Base-by-base conservation (phyloP, 1,284 basidiomycete genomes). In the Boletus semigastroideus region DNA sequence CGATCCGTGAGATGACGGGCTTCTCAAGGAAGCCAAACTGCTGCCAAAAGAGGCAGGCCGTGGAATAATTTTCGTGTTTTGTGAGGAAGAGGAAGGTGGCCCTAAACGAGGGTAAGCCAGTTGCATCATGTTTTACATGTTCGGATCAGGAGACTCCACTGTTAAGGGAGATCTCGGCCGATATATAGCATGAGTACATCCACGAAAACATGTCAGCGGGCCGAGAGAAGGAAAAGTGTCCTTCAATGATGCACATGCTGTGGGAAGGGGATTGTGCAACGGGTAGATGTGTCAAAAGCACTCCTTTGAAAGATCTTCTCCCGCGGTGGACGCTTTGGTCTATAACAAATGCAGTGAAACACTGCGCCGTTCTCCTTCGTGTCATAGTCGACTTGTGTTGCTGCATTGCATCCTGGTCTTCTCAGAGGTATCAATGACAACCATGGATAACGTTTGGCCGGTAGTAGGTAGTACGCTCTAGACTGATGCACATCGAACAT, bases 51-150 rank as follows among this genome's bases (percentile, higher is more conserved):
- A 31, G 25, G 41, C 13, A 49, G 22, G 30, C 17, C 17, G 14
- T 44, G 16, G 30, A 22, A 28, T 22, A 25, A 16, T 50, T 55
- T 27, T 13, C 19, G 46, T 16, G 16, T 31, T 11, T 20, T 36
- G 39, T 25, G 17, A 13, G 16, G 30, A 28, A 16, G 22, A 22
- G 17, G 25, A 34, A 30, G 20, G 14, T 34, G 17, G 38, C 38
- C 25, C 17, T 34, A 40, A 39, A 47, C 38, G 12, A 33, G 42
- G 46, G 44, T 31, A 36, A 25, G 31, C 28, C 7, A 8, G 13
- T 30, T 59, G 44, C 41, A 40, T 52, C 47, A 47, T 45, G 2
- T 19, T 25, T 60, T 48, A 57, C 54, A 54, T 28, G 39, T 30
- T 30, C 34, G 33, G 20, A 37, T 46, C 47, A 47, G 27, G 40